phyloP scores from a whole-genome alignment of 2,329 filamentous ascomycete genomes.

The Ophiostoma triangulosporum region DNA sequence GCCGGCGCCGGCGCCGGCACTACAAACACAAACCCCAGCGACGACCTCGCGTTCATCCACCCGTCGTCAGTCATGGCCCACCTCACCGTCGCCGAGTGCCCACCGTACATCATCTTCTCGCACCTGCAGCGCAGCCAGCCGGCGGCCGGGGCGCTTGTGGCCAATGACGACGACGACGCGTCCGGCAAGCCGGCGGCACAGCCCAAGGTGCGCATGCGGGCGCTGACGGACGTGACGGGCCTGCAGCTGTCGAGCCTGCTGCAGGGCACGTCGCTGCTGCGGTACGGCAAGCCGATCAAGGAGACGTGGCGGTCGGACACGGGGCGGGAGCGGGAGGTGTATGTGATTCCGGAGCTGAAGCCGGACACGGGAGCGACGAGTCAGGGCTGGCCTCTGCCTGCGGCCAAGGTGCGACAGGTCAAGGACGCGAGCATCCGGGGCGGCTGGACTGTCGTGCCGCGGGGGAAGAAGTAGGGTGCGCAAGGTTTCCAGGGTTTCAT shows the following conservation, averaged over 20 bases:
- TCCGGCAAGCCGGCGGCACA: constrained; percentile 21
- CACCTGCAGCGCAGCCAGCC: constrained; percentile 56
- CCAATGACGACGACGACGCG: background rate
- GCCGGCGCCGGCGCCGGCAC: constrained; percentile 23
- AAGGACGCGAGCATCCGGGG: constrained; percentile 46
- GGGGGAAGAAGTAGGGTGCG: background rate
- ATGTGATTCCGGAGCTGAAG: constrained; percentile 65
- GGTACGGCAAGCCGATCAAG: constrained; percentile 82
- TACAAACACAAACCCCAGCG: constrained; percentile 23
- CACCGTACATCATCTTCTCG: constrained; percentile 76
- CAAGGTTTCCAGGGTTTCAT: no score
- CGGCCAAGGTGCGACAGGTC: constrained; percentile 71
- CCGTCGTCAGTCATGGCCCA: constrained; percentile 70
- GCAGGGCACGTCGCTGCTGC: constrained; percentile 70
- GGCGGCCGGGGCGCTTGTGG: constrained; percentile 17
- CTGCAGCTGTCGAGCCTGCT: constrained; percentile 66
- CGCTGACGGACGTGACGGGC: constrained; percentile 66
- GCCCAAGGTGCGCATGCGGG: constrained; percentile 75
- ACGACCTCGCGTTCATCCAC: constrained; percentile 72
- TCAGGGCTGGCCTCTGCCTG: constrained; percentile 71
- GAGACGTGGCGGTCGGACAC: constrained; percentile 43
- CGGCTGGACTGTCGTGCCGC: constrained; percentile 55
- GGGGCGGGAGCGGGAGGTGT: constrained; percentile 52
- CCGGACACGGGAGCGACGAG: constrained; percentile 51
- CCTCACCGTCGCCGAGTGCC: constrained; percentile 57